Evolutionary conservation across 148 eudicot genomes (phyloP), one percentile per base, ranked within the genome.

Genomic region (Nepenthes mirabilis): DNA sequence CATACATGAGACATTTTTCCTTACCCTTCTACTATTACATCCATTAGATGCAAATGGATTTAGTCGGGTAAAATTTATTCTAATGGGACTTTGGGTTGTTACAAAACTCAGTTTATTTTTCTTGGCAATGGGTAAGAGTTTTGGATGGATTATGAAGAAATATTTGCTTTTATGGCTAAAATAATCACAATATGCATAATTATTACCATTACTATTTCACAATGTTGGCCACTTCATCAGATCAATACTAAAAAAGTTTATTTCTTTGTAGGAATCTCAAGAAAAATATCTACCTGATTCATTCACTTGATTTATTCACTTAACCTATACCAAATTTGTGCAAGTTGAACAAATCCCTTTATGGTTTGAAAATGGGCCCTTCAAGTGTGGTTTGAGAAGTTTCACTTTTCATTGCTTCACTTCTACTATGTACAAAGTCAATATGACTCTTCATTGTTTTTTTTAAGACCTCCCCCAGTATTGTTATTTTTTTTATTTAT

Each of bases 301-400:
- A 1, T 1, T 2, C 40, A 2, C 2, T 11, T 6, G 40, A 36
- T 2, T 32, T 56, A 12, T 52, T 55, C 11, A 1, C 23, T 33
- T 5, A 36, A 8, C 37, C 36, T 55, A 32, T 36, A 32, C 11
- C 58, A 1, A n/a, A 55, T 55, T 36, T 55, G 4, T 55, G 58
- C 8, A 33, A 34, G 12, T n/a, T 33, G 36, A 8, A 34, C 1
- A 8, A 36, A 34, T 55, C 58, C 1, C 36, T 55, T 2, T 55
- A 55, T 55, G 58, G 58, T 2, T 23, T 55, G n/a, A 9, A 55
- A 32, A 55, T 6, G 33, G 58, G 58, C 58, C n/a, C 70, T 9
- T 1, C 58, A 23, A 1, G 55, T 23, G 2, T 52, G n/a, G 55
- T 52, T 52, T 52, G 55, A 52, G 1, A 52, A 52, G 32, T 52